Conservation (phyloP, 352 stramenopile genomes). For the Globisporangium rhizosaccharum region DNA sequence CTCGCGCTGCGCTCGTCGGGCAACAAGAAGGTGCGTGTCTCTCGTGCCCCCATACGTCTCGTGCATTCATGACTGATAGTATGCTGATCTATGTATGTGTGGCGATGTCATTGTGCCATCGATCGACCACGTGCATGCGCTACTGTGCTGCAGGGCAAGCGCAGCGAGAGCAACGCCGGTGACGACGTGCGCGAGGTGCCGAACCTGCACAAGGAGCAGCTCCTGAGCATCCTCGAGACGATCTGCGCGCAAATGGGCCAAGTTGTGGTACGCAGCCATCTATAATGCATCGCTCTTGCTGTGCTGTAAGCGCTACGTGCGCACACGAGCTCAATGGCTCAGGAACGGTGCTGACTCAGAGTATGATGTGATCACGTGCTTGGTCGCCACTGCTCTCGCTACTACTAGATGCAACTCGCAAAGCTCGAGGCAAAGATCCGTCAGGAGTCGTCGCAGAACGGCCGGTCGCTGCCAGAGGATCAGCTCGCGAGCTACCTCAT, state of each 20-base stretch:
- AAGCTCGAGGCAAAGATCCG: slow-evolving; percentile 87
- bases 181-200: slow-evolving; percentile 69
- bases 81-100: slow-evolving; percentile 1
- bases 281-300: too few species aligned
- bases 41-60: background rate
- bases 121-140: slow-evolving; percentile 2
- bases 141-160: slow-evolving; percentile 34
- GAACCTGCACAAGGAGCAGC: slow-evolving; percentile 84
- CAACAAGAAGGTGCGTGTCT: slow-evolving; percentile 26
- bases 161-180: slow-evolving; percentile 37
- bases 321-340: background rate
- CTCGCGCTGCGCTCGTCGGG: slow-evolving; percentile 40
- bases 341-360: background rate
- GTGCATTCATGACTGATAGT: too few species aligned
- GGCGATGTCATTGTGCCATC: slow-evolving; percentile 1
- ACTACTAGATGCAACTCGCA: slow-evolving; percentile 73
- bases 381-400: too few species aligned
- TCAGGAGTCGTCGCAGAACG: slow-evolving; percentile 83
- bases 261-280: slow-evolving; percentile 58
- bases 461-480: slow-evolving; percentile 73
- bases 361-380: too few species aligned
- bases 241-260: slow-evolving; percentile 88
- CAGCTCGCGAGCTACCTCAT: slow-evolving; percentile 85
- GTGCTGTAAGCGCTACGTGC: too few species aligned
- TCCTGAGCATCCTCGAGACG: slow-evolving; percentile 83